A percentile compares a stretch with the other conserved stretches of the same genome.
Evolutionary conservation across 2,329 filamentous ascomycete genomes (phyloP).

Genomic region (Fusarium lateritium): DNA sequence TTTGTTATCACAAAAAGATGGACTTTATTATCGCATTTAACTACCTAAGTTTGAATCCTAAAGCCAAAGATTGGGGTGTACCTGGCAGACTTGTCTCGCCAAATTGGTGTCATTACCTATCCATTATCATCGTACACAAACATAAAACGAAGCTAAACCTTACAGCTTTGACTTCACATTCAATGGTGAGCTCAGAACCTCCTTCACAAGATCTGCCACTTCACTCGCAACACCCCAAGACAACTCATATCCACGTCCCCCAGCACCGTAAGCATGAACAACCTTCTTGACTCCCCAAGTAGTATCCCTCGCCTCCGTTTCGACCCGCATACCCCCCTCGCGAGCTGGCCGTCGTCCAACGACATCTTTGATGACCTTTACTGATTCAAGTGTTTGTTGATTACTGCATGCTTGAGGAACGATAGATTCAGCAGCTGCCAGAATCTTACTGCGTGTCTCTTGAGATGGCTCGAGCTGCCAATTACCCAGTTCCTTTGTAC

Average conservation of each 20-base stretch:
- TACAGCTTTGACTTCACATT: conserved; percentile 24
- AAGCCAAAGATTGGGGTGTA: not conserved
- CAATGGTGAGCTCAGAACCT: conserved; percentile 8
- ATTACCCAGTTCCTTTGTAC: conserved; percentile 73
- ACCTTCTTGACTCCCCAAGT: conserved; percentile 45
- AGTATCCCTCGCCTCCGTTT: conserved; percentile 38
- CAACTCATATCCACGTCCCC: conserved; percentile 73
- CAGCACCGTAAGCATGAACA: conserved; percentile 72
- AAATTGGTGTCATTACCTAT: not conserved
- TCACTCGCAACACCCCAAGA: conserved; percentile 72
- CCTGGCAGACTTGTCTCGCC: too few relatives aligned
- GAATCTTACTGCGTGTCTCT: conserved; percentile 59
- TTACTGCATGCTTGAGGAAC: conserved; percentile 28
- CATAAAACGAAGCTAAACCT: too few relatives aligned
- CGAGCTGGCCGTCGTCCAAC: conserved; percentile 63
- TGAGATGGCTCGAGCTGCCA: conserved; percentile 66
- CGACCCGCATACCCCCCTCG: conserved; percentile 62
- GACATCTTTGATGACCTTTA: conserved; percentile 59
- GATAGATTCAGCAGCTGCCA: conserved; percentile 30
- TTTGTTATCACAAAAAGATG: too few relatives aligned
- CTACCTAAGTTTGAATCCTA: too few relatives aligned
- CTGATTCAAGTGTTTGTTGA: not conserved
- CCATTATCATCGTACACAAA: not conserved
- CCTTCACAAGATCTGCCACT: conserved; percentile 50
- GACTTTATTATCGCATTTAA: too few relatives aligned